phyloP scores from a whole-genome alignment of 169 alveolate genomes.

The Babesia bovis region DNA sequence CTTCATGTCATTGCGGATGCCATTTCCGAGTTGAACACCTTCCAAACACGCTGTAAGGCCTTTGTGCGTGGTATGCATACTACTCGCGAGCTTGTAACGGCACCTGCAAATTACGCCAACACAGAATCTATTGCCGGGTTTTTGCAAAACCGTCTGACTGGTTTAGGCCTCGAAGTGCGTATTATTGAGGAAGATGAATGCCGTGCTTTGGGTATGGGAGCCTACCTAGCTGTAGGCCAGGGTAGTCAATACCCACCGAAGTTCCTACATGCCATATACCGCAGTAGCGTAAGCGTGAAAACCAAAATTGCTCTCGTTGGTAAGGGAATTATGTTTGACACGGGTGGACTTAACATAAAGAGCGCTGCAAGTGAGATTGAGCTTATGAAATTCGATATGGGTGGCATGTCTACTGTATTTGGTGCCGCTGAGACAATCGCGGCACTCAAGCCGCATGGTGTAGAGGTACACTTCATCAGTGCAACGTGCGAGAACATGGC shows the following conservation, averaged over 20 bases:
- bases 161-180: constrained; percentile 75
- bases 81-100: constrained; percentile 78
- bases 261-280: constrained; percentile 83
- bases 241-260: constrained; percentile 86
- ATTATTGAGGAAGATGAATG: constrained; percentile 78
- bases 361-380: constrained; percentile 71
- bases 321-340: constrained; percentile 90
- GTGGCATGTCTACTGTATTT: constrained; percentile 88
- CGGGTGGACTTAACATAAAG: constrained; percentile 92
- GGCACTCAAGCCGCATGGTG: constrained; percentile 77
- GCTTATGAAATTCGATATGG: constrained; percentile 86
- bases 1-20: constrained; percentile 9
- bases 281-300: constrained; percentile 59
- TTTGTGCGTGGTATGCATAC: constrained; percentile 40
- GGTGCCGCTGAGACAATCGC: constrained; percentile 86
- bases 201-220: constrained; percentile 84
- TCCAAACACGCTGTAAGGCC: constrained; percentile 19
- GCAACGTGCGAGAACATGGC: constrained; percentile 92
- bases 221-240: constrained; percentile 84
- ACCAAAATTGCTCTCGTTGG: constrained; percentile 90
- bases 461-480: constrained; percentile 84
- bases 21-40: neutral
- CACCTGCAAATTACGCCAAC: constrained; percentile 84
- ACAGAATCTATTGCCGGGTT: constrained; percentile 77
- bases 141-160: constrained; percentile 68